phyloP scores from a whole-genome alignment of 345 rosid genomes.

The Durio zibethinus region DNA sequence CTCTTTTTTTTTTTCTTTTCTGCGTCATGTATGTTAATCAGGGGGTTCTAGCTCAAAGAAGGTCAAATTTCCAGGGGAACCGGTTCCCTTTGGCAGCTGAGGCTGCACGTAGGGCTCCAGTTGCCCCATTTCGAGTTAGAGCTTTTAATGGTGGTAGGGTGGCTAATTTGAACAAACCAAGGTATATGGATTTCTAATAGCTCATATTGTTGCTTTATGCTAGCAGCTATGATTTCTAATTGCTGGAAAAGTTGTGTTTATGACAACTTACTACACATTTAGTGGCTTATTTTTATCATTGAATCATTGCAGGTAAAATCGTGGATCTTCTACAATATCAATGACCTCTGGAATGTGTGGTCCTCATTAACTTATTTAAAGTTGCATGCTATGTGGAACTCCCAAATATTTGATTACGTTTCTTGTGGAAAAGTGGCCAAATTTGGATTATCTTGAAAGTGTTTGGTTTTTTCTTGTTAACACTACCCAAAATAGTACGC shows the following conservation, averaged over 20 bases:
- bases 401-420: slow-evolving; percentile 7
- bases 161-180: slow-evolving; percentile 46
- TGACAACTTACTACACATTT: neutral
- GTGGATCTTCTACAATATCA: slow-evolving; percentile 28
- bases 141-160: slow-evolving; percentile 43
- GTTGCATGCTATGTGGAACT: slow-evolving; percentile 25
- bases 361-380: slow-evolving; percentile 30
- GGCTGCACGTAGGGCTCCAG: slow-evolving; percentile 52
- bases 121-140: slow-evolving; percentile 48
- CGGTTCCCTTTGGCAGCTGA: slow-evolving; percentile 58
- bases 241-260: neutral
- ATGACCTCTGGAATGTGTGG: slow-evolving; percentile 27
- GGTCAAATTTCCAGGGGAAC: slow-evolving; percentile 61
- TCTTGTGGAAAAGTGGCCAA: slow-evolving; percentile 25
- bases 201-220: neutral
- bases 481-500: slow-evolving; percentile 20
- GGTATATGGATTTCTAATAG: slow-evolving; percentile 34
- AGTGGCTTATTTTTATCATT: neutral
- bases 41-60: slow-evolving; percentile 76
- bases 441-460: slow-evolving; percentile 13
- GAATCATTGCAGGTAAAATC: slow-evolving; percentile 48
- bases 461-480: slow-evolving; percentile 10
- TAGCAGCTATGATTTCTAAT: neutral
- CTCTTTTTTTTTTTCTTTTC: neutral
- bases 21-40: slow-evolving; percentile 27